phyloP scores from a whole-genome alignment of 768 basidiomycete genomes.

The Suillus lakei region DNA sequence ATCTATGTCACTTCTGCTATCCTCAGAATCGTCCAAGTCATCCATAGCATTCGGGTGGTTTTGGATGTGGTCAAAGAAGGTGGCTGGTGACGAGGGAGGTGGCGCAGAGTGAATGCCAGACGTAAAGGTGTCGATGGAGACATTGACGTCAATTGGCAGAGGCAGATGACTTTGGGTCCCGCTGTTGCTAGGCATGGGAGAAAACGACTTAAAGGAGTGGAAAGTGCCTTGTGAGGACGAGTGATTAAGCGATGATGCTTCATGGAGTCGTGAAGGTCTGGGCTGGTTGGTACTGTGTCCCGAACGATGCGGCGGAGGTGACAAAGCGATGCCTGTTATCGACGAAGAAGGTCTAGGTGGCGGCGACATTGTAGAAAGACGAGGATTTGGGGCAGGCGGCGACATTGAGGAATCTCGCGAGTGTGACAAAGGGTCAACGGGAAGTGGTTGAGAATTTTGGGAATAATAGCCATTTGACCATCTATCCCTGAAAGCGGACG shows the following conservation, averaged over 20 bases:
- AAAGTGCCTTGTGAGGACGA: conserved; percentile 35
- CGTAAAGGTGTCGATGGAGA: conserved; percentile 48
- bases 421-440: conserved; percentile 13
- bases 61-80: conserved; percentile 79
- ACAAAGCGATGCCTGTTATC: conserved; percentile 55
- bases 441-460: conserved; percentile 25
- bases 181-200: conserved; percentile 25
- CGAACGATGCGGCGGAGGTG: conserved; percentile 51
- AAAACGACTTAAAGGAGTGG: conserved; percentile 35
- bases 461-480: conserved; percentile 40
- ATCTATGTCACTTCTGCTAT: conserved; percentile 44
- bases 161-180: conserved; percentile 11
- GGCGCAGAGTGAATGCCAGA: conserved; percentile 63
- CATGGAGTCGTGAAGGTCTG: conserved; percentile 19
- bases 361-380: conserved; percentile 49
- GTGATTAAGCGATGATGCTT: conserved; percentile 22
- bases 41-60: conserved; percentile 74
- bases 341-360: conserved; percentile 69
- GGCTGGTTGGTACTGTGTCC: conserved; percentile 25
- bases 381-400: conserved; percentile 22
- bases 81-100: conserved; percentile 64
- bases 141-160: conserved; percentile 44
- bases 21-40: conserved; percentile 66
- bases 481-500: conserved; percentile 78
- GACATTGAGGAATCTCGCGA: conserved; percentile 27